Conservation (phyloP, 2,329 filamentous ascomycete genomes). For the Penicillium sp. region DNA sequence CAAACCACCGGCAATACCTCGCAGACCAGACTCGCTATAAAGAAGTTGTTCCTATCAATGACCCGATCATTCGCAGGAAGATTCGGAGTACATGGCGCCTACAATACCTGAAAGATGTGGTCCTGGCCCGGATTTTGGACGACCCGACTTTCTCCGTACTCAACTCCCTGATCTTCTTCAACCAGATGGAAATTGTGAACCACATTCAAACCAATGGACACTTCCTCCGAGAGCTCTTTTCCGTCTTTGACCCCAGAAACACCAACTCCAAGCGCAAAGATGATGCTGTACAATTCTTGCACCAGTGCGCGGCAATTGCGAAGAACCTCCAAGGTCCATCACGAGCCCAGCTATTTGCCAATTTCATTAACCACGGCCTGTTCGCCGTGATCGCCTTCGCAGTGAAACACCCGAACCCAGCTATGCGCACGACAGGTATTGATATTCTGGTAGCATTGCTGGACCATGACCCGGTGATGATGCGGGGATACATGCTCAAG, state of each 20-base stretch:
- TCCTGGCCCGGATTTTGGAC: slow-evolving; percentile 90
- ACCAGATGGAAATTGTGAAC: slow-evolving; percentile 96
- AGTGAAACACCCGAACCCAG: slow-evolving; percentile 78
- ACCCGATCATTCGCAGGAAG: slow-evolving; percentile 77
- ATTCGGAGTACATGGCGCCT: slow-evolving; percentile 96
- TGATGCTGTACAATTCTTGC: slow-evolving; percentile 92
- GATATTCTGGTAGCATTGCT: slow-evolving; percentile 93
- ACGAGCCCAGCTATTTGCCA: slow-evolving; percentile 79
- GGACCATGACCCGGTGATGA: slow-evolving; percentile 93
- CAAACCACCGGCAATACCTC: slow-evolving; percentile 92
- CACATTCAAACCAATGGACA: slow-evolving; percentile 79
- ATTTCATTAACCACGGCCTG: slow-evolving; percentile 84
- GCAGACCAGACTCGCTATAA: slow-evolving; percentile 88
- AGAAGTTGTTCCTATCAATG: slow-evolving; percentile 91
- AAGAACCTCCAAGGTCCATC: slow-evolving; percentile 89
- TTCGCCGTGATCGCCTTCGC: slow-evolving; percentile 90
- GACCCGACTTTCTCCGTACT: slow-evolving; percentile 97
- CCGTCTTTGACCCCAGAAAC: slow-evolving; percentile 71
- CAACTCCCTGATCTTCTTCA: slow-evolving; percentile 97
- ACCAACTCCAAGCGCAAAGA: slow-evolving; percentile 74
- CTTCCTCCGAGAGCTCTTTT: slow-evolving; percentile 84
- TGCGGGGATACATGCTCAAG: slow-evolving; percentile 88
- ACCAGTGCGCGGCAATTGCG: slow-evolving; percentile 90
- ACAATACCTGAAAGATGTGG: slow-evolving; percentile 98
- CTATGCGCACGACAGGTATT: slow-evolving; percentile 85